Evolutionary conservation across 768 basidiomycete genomes (phyloP).

Genomic region (Steccherinum ochraceum): DNA sequence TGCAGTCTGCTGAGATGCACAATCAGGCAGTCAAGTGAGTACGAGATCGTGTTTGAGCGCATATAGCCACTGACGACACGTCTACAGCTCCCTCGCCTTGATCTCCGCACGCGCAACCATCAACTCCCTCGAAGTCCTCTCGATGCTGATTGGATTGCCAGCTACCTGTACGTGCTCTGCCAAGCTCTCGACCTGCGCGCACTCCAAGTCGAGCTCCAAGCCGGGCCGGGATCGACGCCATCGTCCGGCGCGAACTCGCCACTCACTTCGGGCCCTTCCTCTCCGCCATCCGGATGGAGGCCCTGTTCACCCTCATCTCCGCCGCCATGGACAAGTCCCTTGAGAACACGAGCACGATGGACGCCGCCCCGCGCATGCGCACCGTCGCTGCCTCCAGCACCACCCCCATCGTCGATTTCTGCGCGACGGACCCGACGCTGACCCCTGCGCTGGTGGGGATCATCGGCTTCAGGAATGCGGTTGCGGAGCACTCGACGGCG

Average conservation of each 20-base stretch:
- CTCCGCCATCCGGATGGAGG: slow-evolving; percentile 25
- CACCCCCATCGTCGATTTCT: slow-evolving; percentile 58
- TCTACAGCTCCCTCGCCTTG: slow-evolving; percentile 67
- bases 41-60: neutral
- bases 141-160: slow-evolving; percentile 61
- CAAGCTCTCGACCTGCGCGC: slow-evolving; percentile 87
- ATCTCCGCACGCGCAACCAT: slow-evolving; percentile 79
- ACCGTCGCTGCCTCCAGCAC: slow-evolving; percentile 60
- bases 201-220: slow-evolving; percentile 58
- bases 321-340: slow-evolving; percentile 44
- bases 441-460: slow-evolving; percentile 26
- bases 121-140: slow-evolving; percentile 70
- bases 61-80: slow-evolving; percentile 8
- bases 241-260: slow-evolving; percentile 45
- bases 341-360: slow-evolving; percentile 67
- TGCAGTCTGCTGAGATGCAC: slow-evolving; percentile 88
- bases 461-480: slow-evolving; percentile 45
- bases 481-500: slow-evolving; percentile 41
- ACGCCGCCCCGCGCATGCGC: slow-evolving; percentile 61
- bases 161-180: slow-evolving; percentile 72
- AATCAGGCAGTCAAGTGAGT: slow-evolving; percentile 87
- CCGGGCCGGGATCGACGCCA: slow-evolving; percentile 38
- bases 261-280: slow-evolving; percentile 37
- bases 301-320: slow-evolving; percentile 32
- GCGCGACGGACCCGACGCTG: slow-evolving; percentile 21